Evolutionary conservation across 2,329 filamentous ascomycete genomes (phyloP).

Genomic region (Teratosphaeriaceae sp.): DNA sequence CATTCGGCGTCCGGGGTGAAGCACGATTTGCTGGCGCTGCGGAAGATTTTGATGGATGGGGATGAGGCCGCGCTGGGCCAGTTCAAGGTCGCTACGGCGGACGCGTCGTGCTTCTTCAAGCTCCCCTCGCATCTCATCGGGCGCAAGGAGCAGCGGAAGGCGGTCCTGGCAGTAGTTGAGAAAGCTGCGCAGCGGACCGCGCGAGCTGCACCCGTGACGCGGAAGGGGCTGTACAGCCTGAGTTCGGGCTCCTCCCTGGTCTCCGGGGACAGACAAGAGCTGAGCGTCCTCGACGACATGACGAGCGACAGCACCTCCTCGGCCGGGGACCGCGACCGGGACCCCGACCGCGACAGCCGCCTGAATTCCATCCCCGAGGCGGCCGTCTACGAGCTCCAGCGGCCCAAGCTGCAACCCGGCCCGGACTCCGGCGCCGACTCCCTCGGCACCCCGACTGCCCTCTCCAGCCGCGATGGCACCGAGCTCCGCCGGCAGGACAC

Average conservation of each 20-base stretch:
- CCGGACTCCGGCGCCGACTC: background rate
- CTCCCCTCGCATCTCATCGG: slow-evolving; percentile 78
- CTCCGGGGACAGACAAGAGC: slow-evolving; percentile 25
- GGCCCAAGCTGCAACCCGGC: background rate
- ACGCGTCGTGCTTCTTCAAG: slow-evolving; percentile 88
- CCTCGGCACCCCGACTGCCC: background rate
- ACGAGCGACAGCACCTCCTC: slow-evolving; percentile 47
- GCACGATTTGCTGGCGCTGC: slow-evolving; percentile 68
- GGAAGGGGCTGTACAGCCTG: slow-evolving; percentile 40
- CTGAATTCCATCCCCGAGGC: slow-evolving; percentile 30
- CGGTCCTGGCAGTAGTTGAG: slow-evolving; percentile 68
- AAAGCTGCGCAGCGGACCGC: slow-evolving; percentile 62
- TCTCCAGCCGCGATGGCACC: slow-evolving; percentile 5
- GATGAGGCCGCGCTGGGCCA: slow-evolving; percentile 63
- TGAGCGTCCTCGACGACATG: slow-evolving; percentile 34
- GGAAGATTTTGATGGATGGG: slow-evolving; percentile 67
- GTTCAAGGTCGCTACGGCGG: slow-evolving; percentile 72
- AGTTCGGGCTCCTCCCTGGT: slow-evolving; percentile 39
- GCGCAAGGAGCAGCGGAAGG: slow-evolving; percentile 62
- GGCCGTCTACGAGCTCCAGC: slow-evolving; percentile 15
- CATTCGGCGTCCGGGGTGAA: slow-evolving; percentile 83
- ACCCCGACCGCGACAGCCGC: slow-evolving; percentile 29
- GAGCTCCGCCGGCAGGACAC: slow-evolving; percentile 12
- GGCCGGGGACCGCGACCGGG: slow-evolving; percentile 39
- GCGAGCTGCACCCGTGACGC: slow-evolving; percentile 22